phyloP scores from a whole-genome alignment of 1,139 yeast species.

The Suhomyces wounanorum region DNA sequence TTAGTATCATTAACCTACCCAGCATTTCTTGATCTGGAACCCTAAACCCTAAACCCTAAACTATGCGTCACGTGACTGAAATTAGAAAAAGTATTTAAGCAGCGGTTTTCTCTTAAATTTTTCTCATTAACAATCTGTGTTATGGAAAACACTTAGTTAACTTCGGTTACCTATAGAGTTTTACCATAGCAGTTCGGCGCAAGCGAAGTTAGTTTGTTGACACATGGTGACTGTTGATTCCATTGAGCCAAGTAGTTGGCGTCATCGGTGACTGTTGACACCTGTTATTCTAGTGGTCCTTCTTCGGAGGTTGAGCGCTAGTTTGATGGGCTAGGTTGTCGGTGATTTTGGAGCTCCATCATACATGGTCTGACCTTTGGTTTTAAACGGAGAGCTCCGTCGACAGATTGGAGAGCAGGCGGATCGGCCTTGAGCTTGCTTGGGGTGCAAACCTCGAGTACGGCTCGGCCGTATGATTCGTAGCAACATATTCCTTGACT shows the following conservation, averaged over 20 bases:
- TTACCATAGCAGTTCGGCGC: conserved; percentile 67
- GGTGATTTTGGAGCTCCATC: conserved; percentile 20
- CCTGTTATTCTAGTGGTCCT: conserved; percentile 44
- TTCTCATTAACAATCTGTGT: conserved; percentile 51
- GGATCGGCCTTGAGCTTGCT: conserved; percentile 70
- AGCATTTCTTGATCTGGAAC: background rate
- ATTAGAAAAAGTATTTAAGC: conserved; percentile 2
- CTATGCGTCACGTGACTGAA: conserved; percentile 6
- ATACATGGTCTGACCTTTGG: conserved; percentile 22
- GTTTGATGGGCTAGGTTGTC: conserved; percentile 25
- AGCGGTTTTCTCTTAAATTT: conserved; percentile 6
- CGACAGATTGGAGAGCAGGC: conserved; percentile 76
- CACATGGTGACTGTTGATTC: conserved; percentile 16
- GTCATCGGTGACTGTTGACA: conserved; percentile 29
- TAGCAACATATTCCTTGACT: conserved; percentile 92
- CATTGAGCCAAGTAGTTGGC: conserved; percentile 25
- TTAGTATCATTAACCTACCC: no score
- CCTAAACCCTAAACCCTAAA: conserved; percentile 7
- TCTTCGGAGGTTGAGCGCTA: conserved; percentile 59
- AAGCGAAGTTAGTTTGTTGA: conserved; percentile 57
- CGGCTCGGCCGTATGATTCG: conserved; percentile 56
- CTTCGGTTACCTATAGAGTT: conserved; percentile 41
- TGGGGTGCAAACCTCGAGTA: conserved; percentile 24
- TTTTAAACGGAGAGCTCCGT: conserved; percentile 82
- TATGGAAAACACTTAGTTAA: conserved; percentile 45